A percentile compares a stretch with the other conserved stretches of the same genome.
phyloP scores from a whole-genome alignment of 805 yeast species.

The Metschnikowia kofuensis region DNA sequence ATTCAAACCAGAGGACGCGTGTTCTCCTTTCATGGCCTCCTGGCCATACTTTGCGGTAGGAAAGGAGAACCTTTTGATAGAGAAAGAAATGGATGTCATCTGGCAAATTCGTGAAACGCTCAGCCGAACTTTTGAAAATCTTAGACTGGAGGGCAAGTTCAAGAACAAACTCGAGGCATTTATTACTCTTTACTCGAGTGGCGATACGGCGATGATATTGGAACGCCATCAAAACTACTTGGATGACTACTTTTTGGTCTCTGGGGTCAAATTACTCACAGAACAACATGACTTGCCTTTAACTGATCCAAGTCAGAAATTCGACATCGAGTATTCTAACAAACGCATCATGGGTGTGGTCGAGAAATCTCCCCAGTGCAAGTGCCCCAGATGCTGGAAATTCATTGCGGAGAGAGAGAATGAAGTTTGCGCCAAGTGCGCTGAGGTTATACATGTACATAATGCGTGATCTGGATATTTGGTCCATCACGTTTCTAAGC shows the following conservation, averaged over 20 bases:
- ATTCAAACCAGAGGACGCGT: slow-evolving; percentile 7
- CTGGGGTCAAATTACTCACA: slow-evolving; percentile 38
- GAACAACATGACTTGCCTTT: neutral
- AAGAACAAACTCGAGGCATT: slow-evolving; percentile 60
- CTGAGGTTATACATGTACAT: slow-evolving; percentile 34
- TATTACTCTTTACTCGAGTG: slow-evolving; percentile 25
- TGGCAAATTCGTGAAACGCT: slow-evolving; percentile 49
- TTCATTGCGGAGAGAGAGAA: slow-evolving; percentile 51
- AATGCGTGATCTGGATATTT: slow-evolving; percentile 3
- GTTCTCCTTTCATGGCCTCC: slow-evolving; percentile 16
- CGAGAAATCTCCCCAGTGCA: slow-evolving; percentile 44
- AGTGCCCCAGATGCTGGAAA: slow-evolving; percentile 97
- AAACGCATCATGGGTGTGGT: slow-evolving; percentile 33
- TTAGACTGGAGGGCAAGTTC: slow-evolving; percentile 50
- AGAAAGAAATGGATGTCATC: slow-evolving; percentile 43
- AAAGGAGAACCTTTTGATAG: slow-evolving; percentile 31
- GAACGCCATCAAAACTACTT: slow-evolving; percentile 21
- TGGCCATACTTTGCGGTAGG: slow-evolving; percentile 30
- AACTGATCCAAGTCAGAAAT: neutral
- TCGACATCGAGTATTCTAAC: slow-evolving; percentile 16
- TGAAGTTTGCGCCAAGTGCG: slow-evolving; percentile 66
- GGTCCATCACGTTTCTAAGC: too few species aligned
- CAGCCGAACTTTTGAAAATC: slow-evolving; percentile 52
- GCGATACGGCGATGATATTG: slow-evolving; percentile 13
- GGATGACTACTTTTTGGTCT: slow-evolving; percentile 58